Evolutionary conservation across 2,329 filamentous ascomycete species (phyloP).

Genomic region (Alternaria sp.): DNA sequence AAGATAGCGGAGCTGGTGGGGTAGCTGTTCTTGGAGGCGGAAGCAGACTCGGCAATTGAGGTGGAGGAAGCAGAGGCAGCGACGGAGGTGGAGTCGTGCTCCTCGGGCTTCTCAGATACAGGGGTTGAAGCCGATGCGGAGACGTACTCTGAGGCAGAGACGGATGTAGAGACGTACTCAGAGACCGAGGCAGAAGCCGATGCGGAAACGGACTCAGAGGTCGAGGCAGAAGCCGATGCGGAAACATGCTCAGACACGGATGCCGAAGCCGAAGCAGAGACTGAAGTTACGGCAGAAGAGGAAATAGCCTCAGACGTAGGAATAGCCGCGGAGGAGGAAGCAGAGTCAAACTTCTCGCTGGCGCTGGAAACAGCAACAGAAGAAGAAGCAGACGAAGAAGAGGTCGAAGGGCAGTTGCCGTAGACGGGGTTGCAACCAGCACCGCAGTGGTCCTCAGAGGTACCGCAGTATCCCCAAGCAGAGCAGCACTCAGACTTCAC

Average conservation of each 20-base stretch:
- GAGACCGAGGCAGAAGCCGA: background rate
- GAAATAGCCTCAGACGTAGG: background rate
- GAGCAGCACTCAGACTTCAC: constrained; percentile 55
- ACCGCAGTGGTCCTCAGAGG: constrained; percentile 35
- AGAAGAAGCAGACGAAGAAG: background rate
- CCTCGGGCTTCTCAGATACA: constrained; percentile 6
- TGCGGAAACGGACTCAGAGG: background rate
- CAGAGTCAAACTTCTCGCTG: constrained; percentile 10
- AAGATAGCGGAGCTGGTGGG: constrained; percentile 13
- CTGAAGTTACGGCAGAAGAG: background rate
- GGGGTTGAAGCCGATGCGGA: constrained; percentile 17
- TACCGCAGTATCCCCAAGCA: constrained; percentile 50
- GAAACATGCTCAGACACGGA: constrained; percentile 12
- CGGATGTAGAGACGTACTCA: background rate
- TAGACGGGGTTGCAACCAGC: constrained; percentile 38
- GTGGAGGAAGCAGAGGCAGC: constrained; percentile 5
- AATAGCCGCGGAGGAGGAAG: background rate
- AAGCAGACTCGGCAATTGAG: background rate
- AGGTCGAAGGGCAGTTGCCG: constrained; percentile 26
- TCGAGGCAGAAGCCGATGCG: background rate
- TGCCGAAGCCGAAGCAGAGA: constrained; percentile 2
- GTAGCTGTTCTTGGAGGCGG: constrained; percentile 11
- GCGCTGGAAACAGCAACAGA: constrained; percentile 1
- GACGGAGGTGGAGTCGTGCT: constrained; percentile 9
- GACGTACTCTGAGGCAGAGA: background rate